Evolutionary conservation across 257 asterid genomes (phyloP), one percentile per base, ranked within the genome.

Genomic region (Orobanche coerulescens): DNA sequence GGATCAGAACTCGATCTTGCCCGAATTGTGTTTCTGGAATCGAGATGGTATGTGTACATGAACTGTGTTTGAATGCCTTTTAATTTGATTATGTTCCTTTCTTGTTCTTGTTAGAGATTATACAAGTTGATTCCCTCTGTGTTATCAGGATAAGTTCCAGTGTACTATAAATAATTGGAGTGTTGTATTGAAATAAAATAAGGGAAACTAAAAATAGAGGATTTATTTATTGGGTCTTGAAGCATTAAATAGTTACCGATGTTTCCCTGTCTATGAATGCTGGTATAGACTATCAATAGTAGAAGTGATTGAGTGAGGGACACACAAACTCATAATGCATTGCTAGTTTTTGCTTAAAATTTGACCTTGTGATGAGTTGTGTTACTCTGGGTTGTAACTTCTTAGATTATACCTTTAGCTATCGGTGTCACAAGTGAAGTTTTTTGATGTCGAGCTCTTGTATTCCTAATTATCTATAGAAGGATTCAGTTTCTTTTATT

Each of bases 21-120:
- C 50, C 19, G 65, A 44, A 30, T 58, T 24, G 9, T 12, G 39
- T 54, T 43, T 26, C 58, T 65, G 47, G 65, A 42, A 70, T 36
- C 43, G 28, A 65, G 47, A 78, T 75, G 83, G 80, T 75, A 71
- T 30, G 78, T 42, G 11, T 31, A 15, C 10, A 36, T 22, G 25
- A 61, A 13, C 22, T 54, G 19, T 7, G 10, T 10, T 63, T 36
- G 18, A 8, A 12, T 58, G 9, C 4, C 61, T 60, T 62, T 42
- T 37, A n/a, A 18, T 72, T 65, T 57, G 44, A 33, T 71, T 26
- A 6, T 43, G 20, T 13, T 56, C 4, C 42, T 47, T 56, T 22
- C 13, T 31, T 34, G 42, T 47, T 69, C 16, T 67, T 66, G 61
- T 61, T 54, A 0, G 44, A 28, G 26, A 47, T 34, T 23, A 6